Evolutionary conservation across 2,329 filamentous ascomycete species (phyloP).

Genomic region (Pseudopithomyces chartarum): DNA sequence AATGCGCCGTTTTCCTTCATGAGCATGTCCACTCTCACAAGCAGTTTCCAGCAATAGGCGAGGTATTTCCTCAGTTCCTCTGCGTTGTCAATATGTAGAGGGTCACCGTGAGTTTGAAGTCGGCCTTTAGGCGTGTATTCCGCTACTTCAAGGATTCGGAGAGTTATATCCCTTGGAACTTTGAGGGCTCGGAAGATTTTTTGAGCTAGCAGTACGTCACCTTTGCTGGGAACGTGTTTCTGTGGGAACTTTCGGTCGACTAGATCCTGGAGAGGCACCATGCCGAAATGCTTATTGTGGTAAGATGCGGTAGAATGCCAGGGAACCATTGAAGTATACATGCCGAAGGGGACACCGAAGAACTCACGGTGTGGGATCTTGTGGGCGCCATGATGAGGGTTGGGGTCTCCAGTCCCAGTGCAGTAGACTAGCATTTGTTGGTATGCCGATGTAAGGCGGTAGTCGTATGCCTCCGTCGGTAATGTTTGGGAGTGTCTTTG

Average conservation of each 20-base stretch:
- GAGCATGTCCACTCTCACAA: conserved; percentile 15
- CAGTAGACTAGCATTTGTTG: conserved; percentile 11
- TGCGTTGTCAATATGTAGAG: conserved; percentile 10
- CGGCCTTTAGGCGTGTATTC: conserved; percentile 6
- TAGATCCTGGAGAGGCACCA: not conserved
- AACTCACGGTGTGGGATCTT: conserved; percentile 17
- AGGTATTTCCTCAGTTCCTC: conserved; percentile 7
- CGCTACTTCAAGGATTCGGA: conserved; percentile 10
- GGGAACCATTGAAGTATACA: conserved; percentile 1
- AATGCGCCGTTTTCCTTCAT: conserved; percentile 2
- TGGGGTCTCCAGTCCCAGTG: not conserved
- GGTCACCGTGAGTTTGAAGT: conserved; percentile 5
- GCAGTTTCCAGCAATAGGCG: not conserved
- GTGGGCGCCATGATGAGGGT: conserved; percentile 1
- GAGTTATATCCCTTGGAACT: conserved; percentile 13
- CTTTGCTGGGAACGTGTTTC: conserved; percentile 9
- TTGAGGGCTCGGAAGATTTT: conserved; percentile 5
- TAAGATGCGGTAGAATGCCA: not conserved
- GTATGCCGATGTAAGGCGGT: conserved; percentile 12
- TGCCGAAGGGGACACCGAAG: conserved; percentile 11
- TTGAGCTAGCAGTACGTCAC: conserved; percentile 14
- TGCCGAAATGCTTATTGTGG: too few relatives aligned
- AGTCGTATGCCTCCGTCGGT: conserved; percentile 13
- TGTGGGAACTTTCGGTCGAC: conserved; percentile 3
- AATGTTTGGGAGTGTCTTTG: too few relatives aligned